These are phyloP conservation scores for Penicillium vulpinum DNA, from an alignment of 2,329 filamentous ascomycete genomes.

Conservation along the genomic window DNA sequence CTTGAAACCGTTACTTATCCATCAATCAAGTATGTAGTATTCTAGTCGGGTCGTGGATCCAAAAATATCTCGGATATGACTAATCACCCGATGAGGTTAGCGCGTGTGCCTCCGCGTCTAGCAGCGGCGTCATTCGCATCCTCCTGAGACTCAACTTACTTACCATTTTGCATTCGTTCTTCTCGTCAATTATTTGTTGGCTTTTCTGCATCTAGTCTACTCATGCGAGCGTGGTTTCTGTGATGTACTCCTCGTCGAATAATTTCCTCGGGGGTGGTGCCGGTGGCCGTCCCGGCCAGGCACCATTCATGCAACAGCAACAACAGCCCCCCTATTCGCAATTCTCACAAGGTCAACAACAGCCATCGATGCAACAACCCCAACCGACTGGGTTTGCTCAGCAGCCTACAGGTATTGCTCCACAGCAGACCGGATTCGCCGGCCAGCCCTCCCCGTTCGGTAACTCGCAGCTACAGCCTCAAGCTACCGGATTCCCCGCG, in stretches of 20 bases:
- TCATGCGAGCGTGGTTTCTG: slow-evolving; percentile 29
- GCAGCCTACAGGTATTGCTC: slow-evolving; percentile 53
- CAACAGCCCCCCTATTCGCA: slow-evolving; percentile 44
- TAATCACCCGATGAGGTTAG: slow-evolving; percentile 26
- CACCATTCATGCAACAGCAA: slow-evolving; percentile 54
- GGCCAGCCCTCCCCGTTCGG: slow-evolving; percentile 57
- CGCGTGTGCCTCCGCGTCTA: slow-evolving; percentile 28
- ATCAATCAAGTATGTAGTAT: background rate
- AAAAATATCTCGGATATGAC: slow-evolving; percentile 16
- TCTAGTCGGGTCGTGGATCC: background rate
- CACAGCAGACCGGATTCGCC: slow-evolving; percentile 57
- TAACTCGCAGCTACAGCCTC: slow-evolving; percentile 59
- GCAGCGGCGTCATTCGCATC: slow-evolving; percentile 31
- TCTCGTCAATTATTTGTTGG: slow-evolving; percentile 23
- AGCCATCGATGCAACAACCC: slow-evolving; percentile 53
- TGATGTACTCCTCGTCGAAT: slow-evolving; percentile 90
- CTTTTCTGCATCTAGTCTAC: slow-evolving; percentile 23
- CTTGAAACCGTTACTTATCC: background rate
- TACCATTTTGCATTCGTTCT: slow-evolving; percentile 26
- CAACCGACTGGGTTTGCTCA: slow-evolving; percentile 53
- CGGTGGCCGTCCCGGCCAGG: slow-evolving; percentile 69
- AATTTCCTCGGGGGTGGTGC: slow-evolving; percentile 79
- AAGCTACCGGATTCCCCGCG: slow-evolving; percentile 66
- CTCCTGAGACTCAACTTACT: slow-evolving; percentile 29
- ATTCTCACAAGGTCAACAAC: slow-evolving; percentile 47